phyloP scores from a whole-genome alignment of 2,329 filamentous ascomycete species.

The Lanzia echinophila region DNA sequence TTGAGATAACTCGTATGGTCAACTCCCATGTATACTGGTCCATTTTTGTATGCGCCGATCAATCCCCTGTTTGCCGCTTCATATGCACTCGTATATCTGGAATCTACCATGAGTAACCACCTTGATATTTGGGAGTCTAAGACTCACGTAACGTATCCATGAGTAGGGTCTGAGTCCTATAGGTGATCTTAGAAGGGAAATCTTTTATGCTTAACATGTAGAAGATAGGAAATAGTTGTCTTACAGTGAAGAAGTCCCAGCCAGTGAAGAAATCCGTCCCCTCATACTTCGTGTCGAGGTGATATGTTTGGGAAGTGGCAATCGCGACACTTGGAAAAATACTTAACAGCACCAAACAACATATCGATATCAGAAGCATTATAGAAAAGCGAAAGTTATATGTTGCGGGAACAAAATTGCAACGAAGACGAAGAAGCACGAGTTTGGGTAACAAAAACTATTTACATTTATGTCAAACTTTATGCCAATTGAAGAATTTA shows the following conservation, averaged over 20 bases:
- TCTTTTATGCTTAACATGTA: neutral
- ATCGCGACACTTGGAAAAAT: too few relatives aligned
- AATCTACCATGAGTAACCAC: neutral
- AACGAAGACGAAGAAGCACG: too few relatives aligned
- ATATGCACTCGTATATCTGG: neutral
- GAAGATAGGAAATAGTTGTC: neutral
- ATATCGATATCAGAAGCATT: too few relatives aligned
- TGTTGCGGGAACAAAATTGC: too few relatives aligned
- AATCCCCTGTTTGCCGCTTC: neutral
- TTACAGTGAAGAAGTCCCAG: constrained; percentile 4
- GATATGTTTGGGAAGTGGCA: neutral
- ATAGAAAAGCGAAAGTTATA: too few relatives aligned
- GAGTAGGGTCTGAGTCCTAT: constrained; percentile 2
- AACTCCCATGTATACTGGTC: constrained; percentile 58
- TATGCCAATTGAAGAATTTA: too few relatives aligned
- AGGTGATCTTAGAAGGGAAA: neutral
- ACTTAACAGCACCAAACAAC: too few relatives aligned
- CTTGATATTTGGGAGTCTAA: neutral
- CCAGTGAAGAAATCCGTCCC: neutral
- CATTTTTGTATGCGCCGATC: constrained; percentile 24
- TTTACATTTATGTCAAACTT: too few relatives aligned
- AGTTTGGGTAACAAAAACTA: too few relatives aligned
- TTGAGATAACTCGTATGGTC: constrained; percentile 51
- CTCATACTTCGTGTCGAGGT: neutral
- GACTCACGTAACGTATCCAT: constrained; percentile 18